phyloP scores from a whole-genome alignment of 1,284 basidiomycete species.

The Macrocystidia cucumis region DNA sequence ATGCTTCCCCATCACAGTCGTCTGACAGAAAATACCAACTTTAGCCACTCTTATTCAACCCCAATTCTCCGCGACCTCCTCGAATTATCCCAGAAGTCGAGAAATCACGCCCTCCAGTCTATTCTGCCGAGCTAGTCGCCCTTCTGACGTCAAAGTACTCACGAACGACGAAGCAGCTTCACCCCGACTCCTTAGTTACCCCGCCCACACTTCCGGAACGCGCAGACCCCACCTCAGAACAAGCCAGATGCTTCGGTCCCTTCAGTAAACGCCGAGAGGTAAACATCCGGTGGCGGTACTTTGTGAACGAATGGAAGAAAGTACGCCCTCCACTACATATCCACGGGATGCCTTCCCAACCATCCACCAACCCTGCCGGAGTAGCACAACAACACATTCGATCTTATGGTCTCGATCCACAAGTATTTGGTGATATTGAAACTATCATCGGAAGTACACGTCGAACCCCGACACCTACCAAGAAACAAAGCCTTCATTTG shows the following conservation, averaged over 20 bases:
- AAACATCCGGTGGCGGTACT: constrained; percentile 68
- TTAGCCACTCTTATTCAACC: constrained; percentile 47
- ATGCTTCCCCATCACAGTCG: constrained; percentile 3
- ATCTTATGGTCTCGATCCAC: constrained; percentile 38
- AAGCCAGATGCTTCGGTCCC: constrained; percentile 52
- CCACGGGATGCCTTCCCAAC: constrained; percentile 8
- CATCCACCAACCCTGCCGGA: constrained; percentile 5
- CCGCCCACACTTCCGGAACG: constrained; percentile 52
- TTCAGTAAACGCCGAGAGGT: constrained; percentile 65
- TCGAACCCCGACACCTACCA: constrained; percentile 26
- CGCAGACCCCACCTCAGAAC: constrained; percentile 49
- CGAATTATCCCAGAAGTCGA: constrained; percentile 44
- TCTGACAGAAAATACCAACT: too few species aligned
- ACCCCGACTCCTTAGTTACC: constrained; percentile 26
- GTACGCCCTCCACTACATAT: constrained; percentile 52
- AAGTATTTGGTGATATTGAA: constrained; percentile 34
- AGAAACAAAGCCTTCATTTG: constrained; percentile 20
- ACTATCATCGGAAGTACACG: constrained; percentile 41
- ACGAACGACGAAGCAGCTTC: constrained; percentile 39
- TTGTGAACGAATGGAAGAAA: constrained; percentile 44
- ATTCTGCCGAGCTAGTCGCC: constrained; percentile 51
- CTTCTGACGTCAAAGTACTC: constrained; percentile 48
- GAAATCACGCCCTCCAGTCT: constrained; percentile 53
- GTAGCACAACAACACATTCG: constrained; percentile 13
- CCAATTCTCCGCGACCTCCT: constrained; percentile 28